These are phyloP conservation scores for Agrocybe pediades DNA, from an alignment of 768 basidiomycete species.

Conservation along the genomic window DNA sequence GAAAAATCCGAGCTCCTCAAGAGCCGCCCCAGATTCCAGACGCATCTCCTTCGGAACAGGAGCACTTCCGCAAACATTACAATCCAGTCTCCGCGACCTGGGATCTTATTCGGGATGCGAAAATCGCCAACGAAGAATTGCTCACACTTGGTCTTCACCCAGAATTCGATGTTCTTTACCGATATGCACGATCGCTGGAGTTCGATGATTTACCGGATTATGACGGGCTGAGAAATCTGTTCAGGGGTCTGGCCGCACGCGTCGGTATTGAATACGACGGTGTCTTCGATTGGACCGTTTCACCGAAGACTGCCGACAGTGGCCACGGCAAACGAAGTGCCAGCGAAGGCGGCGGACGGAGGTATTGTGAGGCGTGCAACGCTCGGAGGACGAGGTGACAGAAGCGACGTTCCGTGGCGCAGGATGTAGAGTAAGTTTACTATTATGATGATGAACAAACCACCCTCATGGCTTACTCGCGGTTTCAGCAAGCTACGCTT, in stretches of 20 bases:
- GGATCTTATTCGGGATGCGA: slow-evolving; percentile 76
- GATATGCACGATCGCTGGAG: slow-evolving; percentile 78
- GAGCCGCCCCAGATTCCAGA: slow-evolving; percentile 31
- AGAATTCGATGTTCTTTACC: slow-evolving; percentile 81
- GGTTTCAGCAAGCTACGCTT: too few relatives aligned
- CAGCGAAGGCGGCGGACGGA: slow-evolving; percentile 30
- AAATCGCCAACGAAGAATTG: slow-evolving; percentile 63
- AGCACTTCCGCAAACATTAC: slow-evolving; percentile 32
- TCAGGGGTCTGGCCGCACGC: slow-evolving; percentile 58
- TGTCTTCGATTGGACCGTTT: slow-evolving; percentile 44
- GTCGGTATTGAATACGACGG: slow-evolving; percentile 59
- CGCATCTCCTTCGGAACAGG: slow-evolving; percentile 25
- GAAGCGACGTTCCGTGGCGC: too few relatives aligned
- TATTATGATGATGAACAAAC: too few relatives aligned
- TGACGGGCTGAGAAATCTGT: slow-evolving; percentile 74
- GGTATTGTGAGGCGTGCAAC: slow-evolving; percentile 44
- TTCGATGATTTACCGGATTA: slow-evolving; percentile 93
- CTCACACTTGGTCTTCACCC: slow-evolving; percentile 77
- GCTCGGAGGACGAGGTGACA: slow-evolving; percentile 26
- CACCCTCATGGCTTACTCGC: too few relatives aligned
- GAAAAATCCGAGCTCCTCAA: slow-evolving; percentile 62
- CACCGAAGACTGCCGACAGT: slow-evolving; percentile 12
- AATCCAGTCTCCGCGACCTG: slow-evolving; percentile 70
- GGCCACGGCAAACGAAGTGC: slow-evolving; percentile 22
- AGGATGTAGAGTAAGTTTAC: background rate